Evolutionary conservation across 2,329 filamentous ascomycete genomes (phyloP), one percentile per base, ranked within the genome.

Genomic region (Fusarium goolgardi): DNA sequence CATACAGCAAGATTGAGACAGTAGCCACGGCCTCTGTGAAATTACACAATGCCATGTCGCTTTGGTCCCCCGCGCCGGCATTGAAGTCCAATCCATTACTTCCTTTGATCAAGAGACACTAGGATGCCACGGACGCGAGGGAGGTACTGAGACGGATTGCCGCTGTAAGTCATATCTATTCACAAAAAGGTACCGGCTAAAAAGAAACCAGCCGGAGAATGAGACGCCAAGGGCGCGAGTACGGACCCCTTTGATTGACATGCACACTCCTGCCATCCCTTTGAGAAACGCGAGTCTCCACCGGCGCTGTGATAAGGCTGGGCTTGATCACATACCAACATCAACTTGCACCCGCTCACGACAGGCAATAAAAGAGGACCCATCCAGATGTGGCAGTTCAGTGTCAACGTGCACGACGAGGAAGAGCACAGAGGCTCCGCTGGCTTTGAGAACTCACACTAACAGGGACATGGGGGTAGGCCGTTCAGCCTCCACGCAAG

Each of bases 1-100:
- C 82, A 23, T 78, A 80, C 29, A 90, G 85, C 32, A 81, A 73
- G 16, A 73, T 89, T 23, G 81, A 86, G 66, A 90, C 87, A 6
- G 81, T 79, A 16, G 84, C 80, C 7, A 83, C 79, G 4, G 86
- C 85, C 11, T 77, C 80, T 15, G 80, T 90, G 45, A 83, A 81
- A 55, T 77, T 83, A 37, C 81, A 84, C 57, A 83, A 84, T 66
- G 71, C 79, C 1, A 64, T 77, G 10, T 88, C 86, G 1, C 76
- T 78, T 23, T 88, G 85, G 86, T 86, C 83, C 6, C 82, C 84
- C 4, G 78, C 77, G 13, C 78, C 78, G 3, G 71, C 72, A 5
- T 77, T 78, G 4, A 64, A 73, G 2, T 71, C 77, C 1, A 81
- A 79, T 41, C 77, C 80, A 6, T 63, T 88, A 3, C 77, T 82